These are phyloP conservation scores for Penicillium capsulatum DNA, from an alignment of 2,329 filamentous ascomycete genomes.

Conservation along the genomic window DNA sequence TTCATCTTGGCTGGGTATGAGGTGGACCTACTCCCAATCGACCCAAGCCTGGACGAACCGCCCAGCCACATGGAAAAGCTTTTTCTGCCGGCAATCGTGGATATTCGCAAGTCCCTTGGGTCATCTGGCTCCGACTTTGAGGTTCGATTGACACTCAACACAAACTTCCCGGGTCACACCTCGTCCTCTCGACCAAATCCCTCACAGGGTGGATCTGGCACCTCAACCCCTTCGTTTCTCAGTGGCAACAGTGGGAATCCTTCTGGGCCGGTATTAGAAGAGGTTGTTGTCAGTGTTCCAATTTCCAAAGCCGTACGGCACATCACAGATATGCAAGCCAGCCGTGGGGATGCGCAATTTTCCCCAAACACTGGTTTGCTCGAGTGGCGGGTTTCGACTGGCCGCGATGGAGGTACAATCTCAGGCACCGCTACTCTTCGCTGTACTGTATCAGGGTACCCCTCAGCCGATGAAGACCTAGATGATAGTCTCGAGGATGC, in stretches of 20 bases:
- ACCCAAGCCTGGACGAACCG: conserved; percentile 54
- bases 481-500: conserved; percentile 33
- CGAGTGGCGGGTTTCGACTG: conserved; percentile 78
- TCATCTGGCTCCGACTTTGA: conserved; percentile 78
- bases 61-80: conserved; percentile 58
- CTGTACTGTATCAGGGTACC: conserved; percentile 71
- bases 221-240: conserved; percentile 48
- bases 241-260: conserved; percentile 49
- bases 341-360: conserved; percentile 78
- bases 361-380: conserved; percentile 66
- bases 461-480: conserved; percentile 47
- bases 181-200: conserved; percentile 38
- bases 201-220: conserved; percentile 43
- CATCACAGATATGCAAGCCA: conserved; percentile 74
- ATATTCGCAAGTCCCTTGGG: conserved; percentile 77
- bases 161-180: conserved; percentile 55
- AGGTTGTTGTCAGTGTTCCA: conserved; percentile 72
- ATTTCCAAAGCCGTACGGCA: conserved; percentile 76
- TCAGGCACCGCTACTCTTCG: conserved; percentile 68
- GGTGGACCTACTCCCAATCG: conserved; percentile 77
- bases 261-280: conserved; percentile 63
- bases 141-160: conserved; percentile 69
- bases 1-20: conserved; percentile 95
- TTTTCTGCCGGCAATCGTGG: conserved; percentile 75
- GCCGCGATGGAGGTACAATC: conserved; percentile 63